Conservation (phyloP, 352 stramenopile genomes). For the Phytophthora idaei region DNA sequence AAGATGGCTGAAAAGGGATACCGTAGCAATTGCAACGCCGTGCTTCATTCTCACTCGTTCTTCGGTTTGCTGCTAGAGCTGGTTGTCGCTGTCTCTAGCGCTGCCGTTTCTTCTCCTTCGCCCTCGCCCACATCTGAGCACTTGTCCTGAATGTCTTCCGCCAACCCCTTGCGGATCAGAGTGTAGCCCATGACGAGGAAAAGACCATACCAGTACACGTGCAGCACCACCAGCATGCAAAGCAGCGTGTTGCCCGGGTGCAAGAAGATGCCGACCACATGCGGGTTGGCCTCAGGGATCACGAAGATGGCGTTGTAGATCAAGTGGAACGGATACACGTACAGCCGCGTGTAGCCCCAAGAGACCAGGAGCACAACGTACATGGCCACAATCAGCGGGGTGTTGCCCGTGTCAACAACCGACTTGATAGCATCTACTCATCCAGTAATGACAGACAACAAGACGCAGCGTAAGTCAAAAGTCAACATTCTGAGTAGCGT, state of each 20-base stretch:
- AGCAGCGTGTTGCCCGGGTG: conserved; percentile 45
- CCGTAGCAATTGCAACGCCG: conserved; percentile 23
- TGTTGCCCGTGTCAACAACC: conserved; percentile 43
- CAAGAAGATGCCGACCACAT: conserved; percentile 42
- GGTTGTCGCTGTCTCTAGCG: conserved; percentile 14
- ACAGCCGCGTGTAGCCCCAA: conserved; percentile 53
- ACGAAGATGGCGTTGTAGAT: conserved; percentile 44
- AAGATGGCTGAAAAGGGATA: conserved; percentile 16
- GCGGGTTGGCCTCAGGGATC: conserved; percentile 34
- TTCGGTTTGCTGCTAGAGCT: conserved; percentile 30
- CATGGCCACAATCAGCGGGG: conserved; percentile 36
- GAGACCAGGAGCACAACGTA: conserved; percentile 46
- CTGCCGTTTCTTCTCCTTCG: conserved; percentile 11
- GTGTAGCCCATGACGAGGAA: conserved; percentile 54
- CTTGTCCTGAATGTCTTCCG: conserved; percentile 50
- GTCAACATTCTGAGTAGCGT: background rate
- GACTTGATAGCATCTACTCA: conserved; percentile 45
- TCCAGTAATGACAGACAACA: background rate
- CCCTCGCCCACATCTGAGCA: conserved; percentile 25
- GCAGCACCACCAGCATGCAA: conserved; percentile 46
- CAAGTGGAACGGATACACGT: conserved; percentile 50
- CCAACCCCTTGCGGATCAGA: conserved; percentile 37
- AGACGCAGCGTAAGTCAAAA: conserved; percentile 12
- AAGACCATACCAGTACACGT: conserved; percentile 52
- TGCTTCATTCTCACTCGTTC: conserved; percentile 35